Conservation (phyloP, 257 asterid genomes). For the Voacanga thouarsii region DNA sequence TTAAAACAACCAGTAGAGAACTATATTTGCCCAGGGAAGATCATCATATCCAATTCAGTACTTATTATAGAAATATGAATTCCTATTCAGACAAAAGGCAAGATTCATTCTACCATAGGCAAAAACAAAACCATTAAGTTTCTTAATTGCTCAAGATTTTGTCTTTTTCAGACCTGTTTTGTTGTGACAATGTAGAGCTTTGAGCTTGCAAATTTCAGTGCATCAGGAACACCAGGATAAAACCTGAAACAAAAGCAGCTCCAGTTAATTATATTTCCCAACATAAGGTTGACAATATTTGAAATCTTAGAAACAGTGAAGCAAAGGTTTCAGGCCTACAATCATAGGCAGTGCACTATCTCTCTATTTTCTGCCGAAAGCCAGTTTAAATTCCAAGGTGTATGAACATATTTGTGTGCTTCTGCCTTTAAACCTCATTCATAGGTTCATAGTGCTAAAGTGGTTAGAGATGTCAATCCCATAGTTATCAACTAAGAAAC, state of each 20-base stretch:
- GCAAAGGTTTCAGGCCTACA: not conserved
- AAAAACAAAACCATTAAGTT: not conserved
- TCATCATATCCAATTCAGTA: no score
- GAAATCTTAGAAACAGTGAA: not conserved
- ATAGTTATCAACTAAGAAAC: no score
- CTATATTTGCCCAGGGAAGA: not conserved
- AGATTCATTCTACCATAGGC: not conserved
- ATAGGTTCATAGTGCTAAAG: not conserved
- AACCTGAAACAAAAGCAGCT: slow-evolving; percentile 48
- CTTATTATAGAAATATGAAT: not conserved
- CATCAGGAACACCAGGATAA: slow-evolving; percentile 94
- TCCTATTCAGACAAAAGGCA: not conserved
- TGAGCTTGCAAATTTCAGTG: slow-evolving; percentile 89
- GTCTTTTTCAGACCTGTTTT: slow-evolving; percentile 53
- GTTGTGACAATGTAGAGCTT: slow-evolving; percentile 88
- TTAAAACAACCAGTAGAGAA: not conserved
- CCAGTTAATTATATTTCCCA: slow-evolving; percentile 7
- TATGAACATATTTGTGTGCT: not conserved
- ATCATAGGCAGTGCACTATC: not conserved
- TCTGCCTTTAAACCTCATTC: not conserved
- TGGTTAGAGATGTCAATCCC: not conserved
- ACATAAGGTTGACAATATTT: not conserved
- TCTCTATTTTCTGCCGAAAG: not conserved
- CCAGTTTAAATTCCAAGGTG: not conserved
- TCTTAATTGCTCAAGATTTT: not conserved